A percentile compares a stretch with the other conserved stretches of the same genome.
phyloP scores from a whole-genome alignment of 1,139 yeast species.

The Debaryomyces subglobosus region DNA sequence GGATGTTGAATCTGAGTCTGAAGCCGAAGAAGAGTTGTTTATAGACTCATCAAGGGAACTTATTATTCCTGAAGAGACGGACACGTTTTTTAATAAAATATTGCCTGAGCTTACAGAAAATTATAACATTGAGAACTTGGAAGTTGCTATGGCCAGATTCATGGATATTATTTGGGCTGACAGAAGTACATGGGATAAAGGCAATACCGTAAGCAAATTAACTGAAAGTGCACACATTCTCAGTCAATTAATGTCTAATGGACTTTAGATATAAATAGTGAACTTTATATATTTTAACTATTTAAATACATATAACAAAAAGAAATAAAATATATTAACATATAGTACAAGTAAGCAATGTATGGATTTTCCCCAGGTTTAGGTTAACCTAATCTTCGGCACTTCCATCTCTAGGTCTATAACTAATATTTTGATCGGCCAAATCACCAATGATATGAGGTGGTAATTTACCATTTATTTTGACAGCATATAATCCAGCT shows the following conservation, averaged over 20 bases:
- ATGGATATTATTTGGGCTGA: conserved; percentile 78
- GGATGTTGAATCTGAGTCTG: conserved; percentile 25
- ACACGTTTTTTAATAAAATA: conserved; percentile 20
- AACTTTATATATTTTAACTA: conserved; percentile 8
- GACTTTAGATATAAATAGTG: conserved; percentile 3
- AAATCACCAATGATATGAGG: conserved; percentile 78
- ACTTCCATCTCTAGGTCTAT: conserved; percentile 96
- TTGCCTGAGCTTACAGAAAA: conserved; percentile 46
- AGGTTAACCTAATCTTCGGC: conserved; percentile 64
- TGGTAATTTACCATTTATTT: conserved; percentile 89
- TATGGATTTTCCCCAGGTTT: neutral
- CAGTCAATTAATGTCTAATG: neutral
- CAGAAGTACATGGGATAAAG: conserved; percentile 69
- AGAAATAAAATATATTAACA: neutral
- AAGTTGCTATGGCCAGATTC: conserved; percentile 69
- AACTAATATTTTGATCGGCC: conserved; percentile 72
- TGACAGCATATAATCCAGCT: conserved; percentile 91
- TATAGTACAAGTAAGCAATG: conserved; percentile 7
- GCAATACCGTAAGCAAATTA: conserved; percentile 35
- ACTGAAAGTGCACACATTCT: conserved; percentile 19
- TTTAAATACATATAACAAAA: conserved; percentile 4
- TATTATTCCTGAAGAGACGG: conserved; percentile 18
- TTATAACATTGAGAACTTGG: conserved; percentile 70
- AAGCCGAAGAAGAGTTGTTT: conserved; percentile 25
- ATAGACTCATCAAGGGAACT: conserved; percentile 22